phyloP scores from a whole-genome alignment of 352 stramenopile species.

The Phytopythium aichiense region DNA sequence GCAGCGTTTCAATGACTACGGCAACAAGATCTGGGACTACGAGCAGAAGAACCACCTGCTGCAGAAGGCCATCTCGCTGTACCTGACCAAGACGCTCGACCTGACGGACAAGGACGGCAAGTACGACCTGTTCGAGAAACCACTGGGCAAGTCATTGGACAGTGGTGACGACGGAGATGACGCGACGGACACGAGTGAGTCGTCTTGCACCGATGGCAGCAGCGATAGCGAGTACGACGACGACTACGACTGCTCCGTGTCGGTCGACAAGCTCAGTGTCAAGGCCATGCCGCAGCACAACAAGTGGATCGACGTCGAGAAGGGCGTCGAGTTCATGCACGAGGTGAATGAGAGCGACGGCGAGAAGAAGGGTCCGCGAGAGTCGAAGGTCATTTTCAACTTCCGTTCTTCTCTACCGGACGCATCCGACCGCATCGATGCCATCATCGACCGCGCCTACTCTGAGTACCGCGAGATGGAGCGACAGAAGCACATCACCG shows the following conservation, averaged over 20 bases:
- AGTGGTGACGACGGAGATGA: constrained; percentile 8
- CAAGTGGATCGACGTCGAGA: constrained; percentile 43
- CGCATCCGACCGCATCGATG: constrained; percentile 35
- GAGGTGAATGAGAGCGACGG: constrained; percentile 20
- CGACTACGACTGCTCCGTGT: constrained; percentile 4
- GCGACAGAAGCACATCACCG: constrained; percentile 26
- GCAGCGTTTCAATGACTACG: constrained; percentile 31
- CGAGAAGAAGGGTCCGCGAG: constrained; percentile 17
- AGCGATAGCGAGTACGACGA: constrained; percentile 10
- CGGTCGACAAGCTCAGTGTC: constrained; percentile 31
- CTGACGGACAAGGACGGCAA: constrained; percentile 32
- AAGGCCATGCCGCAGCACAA: constrained; percentile 32
- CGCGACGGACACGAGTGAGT: not conserved
- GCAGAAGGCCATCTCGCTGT: constrained; percentile 47
- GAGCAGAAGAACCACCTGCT: constrained; percentile 46
- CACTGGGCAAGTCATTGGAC: not conserved
- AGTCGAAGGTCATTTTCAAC: constrained; percentile 24
- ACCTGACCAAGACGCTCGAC: constrained; percentile 35
- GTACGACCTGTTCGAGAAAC: constrained; percentile 50
- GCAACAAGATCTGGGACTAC: constrained; percentile 31
- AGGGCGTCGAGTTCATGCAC: constrained; percentile 44
- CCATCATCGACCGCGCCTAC: constrained; percentile 33
- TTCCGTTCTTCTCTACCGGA: constrained; percentile 14
- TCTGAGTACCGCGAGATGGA: constrained; percentile 32
- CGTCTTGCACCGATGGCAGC: too few relatives aligned